These are phyloP conservation scores for Colletotrichum simmondsii DNA, from an alignment of 2,329 filamentous ascomycete genomes.

Conservation along the genomic window DNA sequence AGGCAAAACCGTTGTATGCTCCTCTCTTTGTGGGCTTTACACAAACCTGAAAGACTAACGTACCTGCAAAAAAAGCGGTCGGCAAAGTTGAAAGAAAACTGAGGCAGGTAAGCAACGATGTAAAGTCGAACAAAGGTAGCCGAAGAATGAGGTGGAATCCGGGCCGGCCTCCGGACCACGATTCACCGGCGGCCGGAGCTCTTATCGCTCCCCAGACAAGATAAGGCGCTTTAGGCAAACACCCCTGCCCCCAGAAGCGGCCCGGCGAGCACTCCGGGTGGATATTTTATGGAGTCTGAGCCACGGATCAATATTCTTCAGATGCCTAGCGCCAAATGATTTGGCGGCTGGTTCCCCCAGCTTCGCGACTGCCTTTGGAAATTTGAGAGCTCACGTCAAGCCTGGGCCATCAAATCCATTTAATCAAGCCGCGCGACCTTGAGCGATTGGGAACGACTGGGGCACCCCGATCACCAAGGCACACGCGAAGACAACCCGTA, in stretches of 20 bases:
- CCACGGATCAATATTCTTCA: slow-evolving; percentile 49
- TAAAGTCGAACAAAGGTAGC: neutral
- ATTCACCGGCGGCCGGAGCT: slow-evolving; percentile 23
- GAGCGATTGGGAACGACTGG: slow-evolving; percentile 1
- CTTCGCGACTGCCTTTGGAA: slow-evolving; percentile 46
- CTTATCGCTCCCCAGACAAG: neutral
- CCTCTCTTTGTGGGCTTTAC: neutral
- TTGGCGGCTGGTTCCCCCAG: slow-evolving; percentile 54
- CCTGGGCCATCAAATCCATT: slow-evolving; percentile 23
- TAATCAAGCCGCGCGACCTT: slow-evolving; percentile 28
- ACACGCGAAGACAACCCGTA: slow-evolving; percentile 4
- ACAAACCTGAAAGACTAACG: neutral
- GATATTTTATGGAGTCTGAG: slow-evolving; percentile 14
- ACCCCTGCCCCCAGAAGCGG: slow-evolving; percentile 4
- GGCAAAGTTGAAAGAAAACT: neutral
- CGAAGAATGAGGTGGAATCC: slow-evolving; percentile 22
- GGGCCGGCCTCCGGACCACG: slow-evolving; percentile 24
- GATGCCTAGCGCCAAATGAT: slow-evolving; percentile 52
- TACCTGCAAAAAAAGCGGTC: neutral
- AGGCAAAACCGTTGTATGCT: neutral
- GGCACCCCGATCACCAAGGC: neutral
- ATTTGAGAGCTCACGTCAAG: slow-evolving; percentile 48
- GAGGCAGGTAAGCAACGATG: neutral
- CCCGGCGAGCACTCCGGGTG: slow-evolving; percentile 21
- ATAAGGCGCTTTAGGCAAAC: neutral